phyloP scores from a whole-genome alignment of 805 yeast genomes.

The Metschnikowia chrysomelidarum region DNA sequence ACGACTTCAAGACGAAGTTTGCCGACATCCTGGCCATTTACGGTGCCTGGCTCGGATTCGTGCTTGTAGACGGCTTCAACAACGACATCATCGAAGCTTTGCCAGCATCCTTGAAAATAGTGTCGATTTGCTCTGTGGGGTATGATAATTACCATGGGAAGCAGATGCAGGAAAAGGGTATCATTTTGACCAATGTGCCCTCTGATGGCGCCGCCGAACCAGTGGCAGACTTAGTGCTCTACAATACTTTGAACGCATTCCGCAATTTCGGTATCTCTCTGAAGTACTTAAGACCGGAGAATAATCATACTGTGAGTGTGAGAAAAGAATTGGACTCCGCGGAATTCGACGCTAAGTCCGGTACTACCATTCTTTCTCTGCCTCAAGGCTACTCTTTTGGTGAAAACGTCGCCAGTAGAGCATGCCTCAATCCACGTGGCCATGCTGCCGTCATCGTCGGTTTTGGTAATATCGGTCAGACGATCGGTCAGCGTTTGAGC shows the following conservation, averaged over 20 bases:
- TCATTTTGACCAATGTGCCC: constrained; percentile 59
- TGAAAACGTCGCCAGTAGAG: constrained; percentile 45
- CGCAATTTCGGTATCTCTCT: constrained; percentile 54
- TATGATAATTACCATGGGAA: constrained; percentile 48
- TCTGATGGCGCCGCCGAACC: constrained; percentile 58
- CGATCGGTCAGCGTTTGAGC: constrained; percentile 54
- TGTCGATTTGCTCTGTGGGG: constrained; percentile 59
- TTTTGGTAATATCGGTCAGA: constrained; percentile 71
- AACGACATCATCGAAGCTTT: constrained; percentile 40
- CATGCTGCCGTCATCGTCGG: constrained; percentile 67
- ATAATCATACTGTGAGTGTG: constrained; percentile 44
- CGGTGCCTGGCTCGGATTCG: constrained; percentile 59
- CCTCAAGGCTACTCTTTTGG: constrained; percentile 38
- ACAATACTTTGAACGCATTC: constrained; percentile 56
- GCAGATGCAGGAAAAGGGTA: constrained; percentile 39
- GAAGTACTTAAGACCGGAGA: constrained; percentile 32
- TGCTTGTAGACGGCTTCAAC: constrained; percentile 49
- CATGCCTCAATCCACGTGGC: constrained; percentile 49
- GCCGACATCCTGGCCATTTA: constrained; percentile 51
- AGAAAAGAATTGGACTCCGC: constrained; percentile 39
- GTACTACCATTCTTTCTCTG: constrained; percentile 25
- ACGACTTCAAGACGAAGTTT: constrained; percentile 40
- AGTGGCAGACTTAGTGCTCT: constrained; percentile 71
- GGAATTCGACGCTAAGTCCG: constrained; percentile 30
- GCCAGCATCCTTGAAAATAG: constrained; percentile 46